These are phyloP conservation scores for Ilyonectria mors-panacis DNA, from an alignment of 2,329 filamentous ascomycete species.

Conservation along the genomic window DNA sequence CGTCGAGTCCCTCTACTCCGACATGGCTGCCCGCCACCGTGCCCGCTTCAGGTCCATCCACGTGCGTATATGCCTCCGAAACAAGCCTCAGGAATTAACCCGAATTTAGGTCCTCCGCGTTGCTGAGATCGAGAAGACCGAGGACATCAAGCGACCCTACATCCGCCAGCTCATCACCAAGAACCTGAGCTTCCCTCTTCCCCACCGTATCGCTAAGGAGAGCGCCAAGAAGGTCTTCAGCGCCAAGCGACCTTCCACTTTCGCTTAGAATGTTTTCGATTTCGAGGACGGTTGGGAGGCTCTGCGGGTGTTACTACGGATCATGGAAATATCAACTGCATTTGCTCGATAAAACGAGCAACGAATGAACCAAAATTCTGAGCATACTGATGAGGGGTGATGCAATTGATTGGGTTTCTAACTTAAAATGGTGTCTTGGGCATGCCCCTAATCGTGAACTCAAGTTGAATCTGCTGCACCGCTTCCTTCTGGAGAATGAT, in stretches of 20 bases:
- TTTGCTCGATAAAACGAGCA: slow-evolving; percentile 67
- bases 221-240: slow-evolving; percentile 92
- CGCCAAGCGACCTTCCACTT: slow-evolving; percentile 94
- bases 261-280: slow-evolving; percentile 84
- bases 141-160: slow-evolving; percentile 97
- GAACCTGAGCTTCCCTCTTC: slow-evolving; percentile 97
- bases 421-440: slow-evolving; percentile 31
- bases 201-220: slow-evolving; percentile 92
- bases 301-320: slow-evolving; percentile 74
- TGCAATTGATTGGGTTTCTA: slow-evolving; percentile 50
- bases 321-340: slow-evolving; percentile 73
- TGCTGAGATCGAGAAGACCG: slow-evolving; percentile 94
- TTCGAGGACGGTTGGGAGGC: slow-evolving; percentile 67
- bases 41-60: slow-evolving; percentile 98
- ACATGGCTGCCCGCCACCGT: slow-evolving; percentile 98
- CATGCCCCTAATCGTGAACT: slow-evolving; percentile 23
- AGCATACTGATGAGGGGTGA: slow-evolving; percentile 48
- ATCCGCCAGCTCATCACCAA: slow-evolving; percentile 98
- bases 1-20: slow-evolving; percentile 97
- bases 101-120: slow-evolving; percentile 90
- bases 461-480: slow-evolving; percentile 40
- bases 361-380: slow-evolving; percentile 61
- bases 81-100: slow-evolving; percentile 27
- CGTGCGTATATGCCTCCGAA: slow-evolving; percentile 72
- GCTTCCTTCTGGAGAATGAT: slow-evolving; percentile 49